phyloP scores from a whole-genome alignment of 176 grass and related monocot species.

The Panicum miliaceum region DNA sequence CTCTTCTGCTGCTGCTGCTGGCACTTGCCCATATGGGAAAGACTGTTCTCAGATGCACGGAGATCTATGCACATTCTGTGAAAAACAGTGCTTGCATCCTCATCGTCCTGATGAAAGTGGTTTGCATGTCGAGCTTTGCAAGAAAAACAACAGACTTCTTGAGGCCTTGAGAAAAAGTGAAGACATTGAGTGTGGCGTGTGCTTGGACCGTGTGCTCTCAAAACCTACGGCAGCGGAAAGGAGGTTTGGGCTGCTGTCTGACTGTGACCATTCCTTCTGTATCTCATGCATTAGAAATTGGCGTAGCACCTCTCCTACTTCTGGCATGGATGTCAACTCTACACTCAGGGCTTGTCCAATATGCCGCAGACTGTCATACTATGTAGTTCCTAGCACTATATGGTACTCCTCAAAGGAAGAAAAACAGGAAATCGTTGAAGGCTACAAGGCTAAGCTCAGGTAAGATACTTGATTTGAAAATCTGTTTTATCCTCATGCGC shows the following conservation, averaged over 20 bases:
- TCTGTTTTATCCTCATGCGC: constrained; percentile 26
- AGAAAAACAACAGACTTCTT: constrained; percentile 69
- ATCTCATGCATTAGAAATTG: constrained; percentile 92
- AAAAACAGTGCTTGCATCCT: constrained; percentile 72
- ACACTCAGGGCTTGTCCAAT: constrained; percentile 86
- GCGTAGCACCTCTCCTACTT: constrained; percentile 77
- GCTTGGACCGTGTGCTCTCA: constrained; percentile 81
- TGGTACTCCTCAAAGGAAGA: constrained; percentile 89
- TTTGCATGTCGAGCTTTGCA: constrained; percentile 66
- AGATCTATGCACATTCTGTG: constrained; percentile 64
- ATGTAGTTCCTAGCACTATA: constrained; percentile 78
- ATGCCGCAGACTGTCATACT: constrained; percentile 74
- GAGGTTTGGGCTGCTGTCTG: constrained; percentile 85
- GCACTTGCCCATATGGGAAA: constrained; percentile 75
- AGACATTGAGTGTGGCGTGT: constrained; percentile 89
- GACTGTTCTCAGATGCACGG: constrained; percentile 73
- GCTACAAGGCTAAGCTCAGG: constrained; percentile 92
- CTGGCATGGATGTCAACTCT: constrained; percentile 78
- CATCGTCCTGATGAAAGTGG: constrained; percentile 58
- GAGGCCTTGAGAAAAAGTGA: constrained; percentile 77
- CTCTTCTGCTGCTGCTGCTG: constrained; percentile 81
- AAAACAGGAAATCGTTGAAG: constrained; percentile 79
- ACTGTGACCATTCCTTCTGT: constrained; percentile 92
- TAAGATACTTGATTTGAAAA: constrained; percentile 55
- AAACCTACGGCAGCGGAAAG: constrained; percentile 73